Conservation (phyloP, 495 filamentous ascomycete genomes). For the Penicillium robsamsonii region DNA sequence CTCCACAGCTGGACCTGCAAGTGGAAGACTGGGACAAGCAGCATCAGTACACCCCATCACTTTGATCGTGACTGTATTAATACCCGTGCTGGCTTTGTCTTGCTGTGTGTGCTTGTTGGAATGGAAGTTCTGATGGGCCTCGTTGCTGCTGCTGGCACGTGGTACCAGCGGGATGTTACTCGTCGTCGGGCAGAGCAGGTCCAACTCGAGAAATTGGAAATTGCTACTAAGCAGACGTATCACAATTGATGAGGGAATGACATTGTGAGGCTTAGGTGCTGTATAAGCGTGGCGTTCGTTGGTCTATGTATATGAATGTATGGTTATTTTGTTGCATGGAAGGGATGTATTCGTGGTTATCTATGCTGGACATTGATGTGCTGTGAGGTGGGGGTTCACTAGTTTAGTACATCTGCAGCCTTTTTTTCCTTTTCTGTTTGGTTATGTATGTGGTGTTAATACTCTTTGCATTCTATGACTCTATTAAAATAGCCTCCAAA, state of each 20-base stretch:
- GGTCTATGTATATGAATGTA: not conserved
- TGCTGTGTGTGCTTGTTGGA: constrained; percentile 43
- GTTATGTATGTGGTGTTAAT: too few species aligned
- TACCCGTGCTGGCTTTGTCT: constrained; percentile 38
- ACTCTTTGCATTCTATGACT: not conserved
- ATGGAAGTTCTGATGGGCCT: constrained; percentile 46
- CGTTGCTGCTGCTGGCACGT: constrained; percentile 38
- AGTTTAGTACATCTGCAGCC: not conserved
- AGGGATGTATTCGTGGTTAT: not conserved
- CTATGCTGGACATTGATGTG: not conserved
- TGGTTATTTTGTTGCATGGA: not conserved
- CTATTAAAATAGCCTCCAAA: not conserved
- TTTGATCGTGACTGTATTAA: constrained; percentile 47
- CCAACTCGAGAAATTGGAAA: constrained; percentile 34
- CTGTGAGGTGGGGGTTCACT: not conserved
- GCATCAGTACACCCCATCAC: constrained; percentile 27
- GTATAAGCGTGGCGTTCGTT: not conserved
- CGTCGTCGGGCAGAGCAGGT: constrained; percentile 31
- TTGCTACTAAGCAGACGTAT: constrained; percentile 28
- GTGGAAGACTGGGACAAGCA: constrained; percentile 31
- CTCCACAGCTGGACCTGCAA: constrained; percentile 55
- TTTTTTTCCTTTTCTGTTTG: too few species aligned
- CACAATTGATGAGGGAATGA: constrained; percentile 8
- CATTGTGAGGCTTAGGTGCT: not conserved
- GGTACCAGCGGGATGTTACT: constrained; percentile 39